These are phyloP conservation scores for Cylindrotheca closterium DNA, from an alignment of 108 stramenopile species.

Conservation along the genomic window DNA sequence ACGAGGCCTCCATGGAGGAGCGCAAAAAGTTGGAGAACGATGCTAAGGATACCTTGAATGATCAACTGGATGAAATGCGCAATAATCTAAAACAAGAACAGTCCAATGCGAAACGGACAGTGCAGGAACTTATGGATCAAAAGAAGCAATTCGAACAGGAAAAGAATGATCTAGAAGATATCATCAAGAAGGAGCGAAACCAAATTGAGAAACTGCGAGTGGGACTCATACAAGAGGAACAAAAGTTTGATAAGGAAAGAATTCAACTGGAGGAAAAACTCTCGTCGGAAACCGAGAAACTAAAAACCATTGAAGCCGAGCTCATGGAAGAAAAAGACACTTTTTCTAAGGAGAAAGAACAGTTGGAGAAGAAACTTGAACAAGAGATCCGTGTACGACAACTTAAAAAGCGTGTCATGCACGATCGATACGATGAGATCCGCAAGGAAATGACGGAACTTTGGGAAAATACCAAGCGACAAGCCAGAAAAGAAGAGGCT, in stretches of 20 bases:
- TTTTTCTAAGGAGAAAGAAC: slow-evolving; percentile 27
- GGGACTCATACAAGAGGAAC: slow-evolving; percentile 9
- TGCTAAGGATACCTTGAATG: not conserved
- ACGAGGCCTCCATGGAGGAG: not conserved
- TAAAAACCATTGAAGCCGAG: slow-evolving; percentile 21
- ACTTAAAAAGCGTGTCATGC: slow-evolving; percentile 50
- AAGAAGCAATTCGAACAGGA: slow-evolving; percentile 19
- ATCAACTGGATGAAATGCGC: not conserved
- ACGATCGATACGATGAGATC: slow-evolving; percentile 49
- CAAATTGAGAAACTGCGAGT: slow-evolving; percentile 10
- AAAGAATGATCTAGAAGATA: slow-evolving; percentile 6
- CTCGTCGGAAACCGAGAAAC: slow-evolving; percentile 14
- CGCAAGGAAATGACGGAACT: slow-evolving; percentile 49
- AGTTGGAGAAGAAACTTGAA: slow-evolving; percentile 19
- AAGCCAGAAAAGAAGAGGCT: slow-evolving; percentile 39
- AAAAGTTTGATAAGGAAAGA: slow-evolving; percentile 15
- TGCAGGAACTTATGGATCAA: slow-evolving; percentile 10
- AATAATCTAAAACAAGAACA: not conserved
- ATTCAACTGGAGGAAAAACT: slow-evolving; percentile 27
- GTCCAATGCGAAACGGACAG: not conserved
- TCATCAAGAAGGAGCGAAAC: slow-evolving; percentile 17
- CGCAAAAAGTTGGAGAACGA: not conserved
- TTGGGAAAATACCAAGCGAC: slow-evolving; percentile 46
- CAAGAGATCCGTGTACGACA: slow-evolving; percentile 31
- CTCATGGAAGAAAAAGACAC: slow-evolving; percentile 21